phyloP scores from a whole-genome alignment of 768 basidiomycete species.

The Mycena rosella region DNA sequence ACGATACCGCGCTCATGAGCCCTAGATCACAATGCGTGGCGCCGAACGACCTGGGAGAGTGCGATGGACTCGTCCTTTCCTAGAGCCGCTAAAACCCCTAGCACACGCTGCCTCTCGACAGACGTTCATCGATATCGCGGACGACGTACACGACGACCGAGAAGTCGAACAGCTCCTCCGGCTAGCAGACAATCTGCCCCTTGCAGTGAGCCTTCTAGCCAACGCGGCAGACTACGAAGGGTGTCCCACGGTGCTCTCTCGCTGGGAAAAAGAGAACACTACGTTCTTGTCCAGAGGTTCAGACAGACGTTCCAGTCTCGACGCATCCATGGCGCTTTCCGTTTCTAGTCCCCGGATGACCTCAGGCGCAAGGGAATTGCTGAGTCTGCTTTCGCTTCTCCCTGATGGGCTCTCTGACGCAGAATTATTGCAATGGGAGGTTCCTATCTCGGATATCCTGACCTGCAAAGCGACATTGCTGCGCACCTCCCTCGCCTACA shows the following conservation, averaged over 20 bases:
- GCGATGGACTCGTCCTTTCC: too few species aligned
- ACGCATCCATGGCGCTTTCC: background rate
- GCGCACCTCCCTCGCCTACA: constrained; percentile 13
- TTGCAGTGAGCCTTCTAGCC: background rate
- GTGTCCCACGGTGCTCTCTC: background rate
- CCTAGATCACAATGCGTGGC: too few species aligned
- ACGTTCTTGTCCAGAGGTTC: background rate
- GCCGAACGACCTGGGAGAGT: too few species aligned
- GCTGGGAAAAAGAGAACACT: background rate
- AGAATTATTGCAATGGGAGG: constrained; percentile 3
- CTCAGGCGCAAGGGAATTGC: background rate
- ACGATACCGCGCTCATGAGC: too few species aligned
- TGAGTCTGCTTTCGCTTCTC: constrained; percentile 7
- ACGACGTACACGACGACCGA: background rate
- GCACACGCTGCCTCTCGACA: background rate
- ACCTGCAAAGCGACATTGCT: constrained; percentile 7
- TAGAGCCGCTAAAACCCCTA: too few species aligned
- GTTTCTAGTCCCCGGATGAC: background rate
- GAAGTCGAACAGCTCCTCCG: background rate
- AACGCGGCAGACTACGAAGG: background rate
- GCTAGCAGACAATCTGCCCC: background rate
- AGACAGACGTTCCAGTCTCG: background rate
- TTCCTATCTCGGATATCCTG: constrained; percentile 5
- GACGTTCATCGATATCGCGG: background rate
- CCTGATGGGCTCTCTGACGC: constrained; percentile 19